These are phyloP conservation scores for Stevia rebaudiana DNA, from an alignment of 140 eudicot genomes.

Conservation along the genomic window DNA sequence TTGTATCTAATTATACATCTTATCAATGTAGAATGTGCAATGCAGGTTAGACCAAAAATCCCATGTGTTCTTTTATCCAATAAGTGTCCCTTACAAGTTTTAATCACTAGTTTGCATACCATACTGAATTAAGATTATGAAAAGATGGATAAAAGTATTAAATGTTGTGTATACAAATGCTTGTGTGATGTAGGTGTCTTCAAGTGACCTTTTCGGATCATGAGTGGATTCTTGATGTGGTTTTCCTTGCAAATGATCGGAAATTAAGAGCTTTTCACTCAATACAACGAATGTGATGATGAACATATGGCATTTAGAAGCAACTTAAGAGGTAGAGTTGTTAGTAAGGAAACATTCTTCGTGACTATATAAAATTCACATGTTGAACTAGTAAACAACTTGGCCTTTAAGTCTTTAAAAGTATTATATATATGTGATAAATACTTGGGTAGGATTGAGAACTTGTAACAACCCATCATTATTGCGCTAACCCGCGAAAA, in stretches of 20 bases:
- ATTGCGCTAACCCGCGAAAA: no score
- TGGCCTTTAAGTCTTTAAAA: not conserved
- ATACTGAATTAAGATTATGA: no score
- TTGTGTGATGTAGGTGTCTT: not conserved
- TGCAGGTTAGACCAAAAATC: no score
- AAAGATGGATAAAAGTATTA: not conserved
- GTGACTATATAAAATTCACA: not conserved
- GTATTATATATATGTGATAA: not conserved
- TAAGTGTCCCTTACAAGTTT: no score
- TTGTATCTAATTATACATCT: no score
- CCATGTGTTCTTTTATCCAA: no score
- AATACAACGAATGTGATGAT: not conserved
- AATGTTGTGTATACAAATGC: not conserved
- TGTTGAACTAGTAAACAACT: not conserved
- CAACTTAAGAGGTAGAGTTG: not conserved
- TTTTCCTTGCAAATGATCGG: not conserved
- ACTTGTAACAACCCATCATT: no score
- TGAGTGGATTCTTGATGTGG: not conserved
- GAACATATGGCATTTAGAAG: not conserved
- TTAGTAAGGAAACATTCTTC: not conserved
- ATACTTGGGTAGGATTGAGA: no score
- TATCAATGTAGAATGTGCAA: no score
- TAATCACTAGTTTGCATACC: no score
- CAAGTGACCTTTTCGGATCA: not conserved
- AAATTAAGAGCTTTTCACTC: not conserved